Conservation (phyloP, 306 rosid genomes). For the Quercus glauca region DNA sequence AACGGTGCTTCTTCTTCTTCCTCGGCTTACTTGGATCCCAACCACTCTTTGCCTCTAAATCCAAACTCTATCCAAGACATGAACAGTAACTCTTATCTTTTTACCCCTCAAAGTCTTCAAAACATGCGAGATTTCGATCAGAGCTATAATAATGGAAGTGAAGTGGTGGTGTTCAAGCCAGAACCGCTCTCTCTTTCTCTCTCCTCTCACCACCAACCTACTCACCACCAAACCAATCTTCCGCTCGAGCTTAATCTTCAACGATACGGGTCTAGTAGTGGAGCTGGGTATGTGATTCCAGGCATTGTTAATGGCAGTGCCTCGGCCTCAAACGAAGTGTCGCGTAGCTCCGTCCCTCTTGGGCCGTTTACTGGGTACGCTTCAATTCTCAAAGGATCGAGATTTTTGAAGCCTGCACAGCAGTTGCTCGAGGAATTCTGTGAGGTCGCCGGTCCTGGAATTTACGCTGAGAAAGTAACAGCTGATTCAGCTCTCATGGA, state of each 20-base stretch:
- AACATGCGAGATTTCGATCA: conserved; percentile 38
- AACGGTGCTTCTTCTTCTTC: conserved; percentile 34
- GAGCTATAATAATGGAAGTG: conserved; percentile 9
- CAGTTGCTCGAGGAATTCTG: conserved; percentile 66
- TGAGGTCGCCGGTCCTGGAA: conserved; percentile 38
- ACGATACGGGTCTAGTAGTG: conserved; percentile 38
- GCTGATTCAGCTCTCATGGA: conserved; percentile 49
- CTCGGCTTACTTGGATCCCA: conserved; percentile 46
- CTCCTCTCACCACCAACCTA: conserved; percentile 36
- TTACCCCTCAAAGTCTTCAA: conserved; percentile 22
- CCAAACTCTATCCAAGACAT: conserved; percentile 38
- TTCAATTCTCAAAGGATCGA: conserved; percentile 68
- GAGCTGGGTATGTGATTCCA: conserved; percentile 25
- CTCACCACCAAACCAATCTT: conserved; percentile 13
- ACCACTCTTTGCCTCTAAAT: conserved; percentile 34
- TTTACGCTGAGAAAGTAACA: conserved; percentile 18
- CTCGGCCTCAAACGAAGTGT: conserved; percentile 23
- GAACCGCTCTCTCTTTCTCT: conserved; percentile 77
- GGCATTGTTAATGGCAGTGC: conserved; percentile 30
- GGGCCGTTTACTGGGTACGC: conserved; percentile 77
- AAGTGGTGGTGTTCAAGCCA: conserved; percentile 48
- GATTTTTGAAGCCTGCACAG: conserved; percentile 76
- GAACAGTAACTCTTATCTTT: conserved; percentile 40
- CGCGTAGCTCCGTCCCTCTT: conserved; percentile 40
- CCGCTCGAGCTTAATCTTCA: conserved; percentile 50